Base-by-base conservation (phyloP, 495 filamentous ascomycete species). In the Geopyxis carbonaria region DNA sequence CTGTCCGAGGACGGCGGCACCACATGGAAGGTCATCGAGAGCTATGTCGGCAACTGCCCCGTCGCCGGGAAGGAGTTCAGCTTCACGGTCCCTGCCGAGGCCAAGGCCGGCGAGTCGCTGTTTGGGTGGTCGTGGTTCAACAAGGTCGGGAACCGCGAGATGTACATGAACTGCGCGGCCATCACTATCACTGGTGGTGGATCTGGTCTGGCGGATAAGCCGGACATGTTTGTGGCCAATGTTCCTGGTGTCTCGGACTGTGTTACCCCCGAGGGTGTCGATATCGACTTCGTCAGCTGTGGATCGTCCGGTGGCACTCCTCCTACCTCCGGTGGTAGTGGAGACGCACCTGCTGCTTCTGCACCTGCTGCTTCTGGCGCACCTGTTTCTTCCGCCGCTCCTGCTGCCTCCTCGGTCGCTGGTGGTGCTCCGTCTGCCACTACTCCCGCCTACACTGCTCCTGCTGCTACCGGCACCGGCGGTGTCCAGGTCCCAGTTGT, bases 1-100 rank as follows among this genome's bases (percentile, higher is more conserved):
- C 57, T 81, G 22, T 72, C 67, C 31, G 76, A 75, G 57, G 75
- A 81, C 56, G 56, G 65, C 31, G 75, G 71, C 10, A 57, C 49
- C 18, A 64, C 66, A 13, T 80, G 73, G 60, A 69, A 62, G 32
- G 77, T 77, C 41, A 69, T 82, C 57, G 66, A 76, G 57, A 68
- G 66, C 16, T 75, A 71, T 51, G 63, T 74, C 31, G 77, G 77
- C 14, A 59, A 58, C 38, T 82, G 75, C 59, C 75, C 74, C 0
- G 45, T 61, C 0, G 21, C 40, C 22, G 47, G 59, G 9, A 29
- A 24, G 11, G 64, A 42, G 15, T 80, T 71, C 54, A 45, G 64
- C 44, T 83, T 82, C 57, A 68, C 61, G 22, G 62, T 89, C 23
- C 80, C 80, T 4, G 45, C 55, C 0, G 71, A 73, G 4, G 36